Evolutionary conservation across 139 green algal species (phyloP).

Genomic region (Chlamydomonas sp.): DNA sequence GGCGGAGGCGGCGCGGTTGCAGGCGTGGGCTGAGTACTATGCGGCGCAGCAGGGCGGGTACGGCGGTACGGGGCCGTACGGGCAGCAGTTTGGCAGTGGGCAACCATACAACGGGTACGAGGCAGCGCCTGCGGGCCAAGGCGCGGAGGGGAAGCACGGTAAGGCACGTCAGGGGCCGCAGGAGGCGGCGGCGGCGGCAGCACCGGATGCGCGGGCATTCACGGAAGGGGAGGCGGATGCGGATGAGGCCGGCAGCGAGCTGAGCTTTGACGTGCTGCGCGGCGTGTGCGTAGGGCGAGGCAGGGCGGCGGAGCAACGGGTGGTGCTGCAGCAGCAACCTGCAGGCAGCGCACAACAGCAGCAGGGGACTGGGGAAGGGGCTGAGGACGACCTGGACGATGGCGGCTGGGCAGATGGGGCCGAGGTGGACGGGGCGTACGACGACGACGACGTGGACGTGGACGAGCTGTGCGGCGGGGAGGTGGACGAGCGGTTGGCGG

Average conservation of each 20-base stretch:
- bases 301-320: not conserved
- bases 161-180: not conserved
- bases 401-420: too few relatives aligned
- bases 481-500: not conserved
- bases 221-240: not conserved
- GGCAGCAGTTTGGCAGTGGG: not conserved
- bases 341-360: not conserved
- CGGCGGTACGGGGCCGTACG: too few relatives aligned
- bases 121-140: not conserved
- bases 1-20: not conserved
- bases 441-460: not conserved
- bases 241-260: slow-evolving; percentile 1
- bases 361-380: not conserved
- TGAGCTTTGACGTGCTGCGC: slow-evolving; percentile 26
- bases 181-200: not conserved
- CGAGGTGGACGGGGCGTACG: not conserved
- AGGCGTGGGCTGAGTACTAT: not conserved
- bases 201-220: not conserved
- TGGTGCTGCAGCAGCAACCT: not conserved
- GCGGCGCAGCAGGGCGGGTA: too few relatives aligned
- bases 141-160: not conserved
- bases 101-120: not conserved
- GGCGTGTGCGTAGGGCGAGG: slow-evolving; percentile 1
- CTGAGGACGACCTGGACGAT: not conserved
- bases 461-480: not conserved